Base-by-base conservation (phyloP, 1,284 basidiomycete genomes). In the Apiotrichum brassicae region DNA sequence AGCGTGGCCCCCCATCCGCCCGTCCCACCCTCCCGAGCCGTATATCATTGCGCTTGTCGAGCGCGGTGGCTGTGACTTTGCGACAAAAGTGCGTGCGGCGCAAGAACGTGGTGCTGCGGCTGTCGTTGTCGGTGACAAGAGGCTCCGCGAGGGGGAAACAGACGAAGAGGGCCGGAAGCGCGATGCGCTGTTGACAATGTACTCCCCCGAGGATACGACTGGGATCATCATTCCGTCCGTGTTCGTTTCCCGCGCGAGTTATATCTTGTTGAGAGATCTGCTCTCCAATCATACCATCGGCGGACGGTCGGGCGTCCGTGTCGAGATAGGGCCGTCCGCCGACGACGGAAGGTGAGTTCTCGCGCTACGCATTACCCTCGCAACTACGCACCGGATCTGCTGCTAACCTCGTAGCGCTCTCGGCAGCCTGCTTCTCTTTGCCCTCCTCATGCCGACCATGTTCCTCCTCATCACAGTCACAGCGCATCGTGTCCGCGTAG, bases 181-280 rank as follows among this genome's bases (percentile, higher is more conserved):
- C 16, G 85, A 88, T 62, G 79, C 80, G n/a, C 76, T 92, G 53
- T 80, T 92, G 36, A 91, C 87, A 54, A 92, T 93, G 89, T 91
- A 85, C 71, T 87, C 85, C 66, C 86, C 86, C 70, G 75, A 73
- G 41, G 75, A 76, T 46, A 76, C 76, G 7, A 59, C 60, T 6
- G 66, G 68, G 46, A 71, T 77, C 33, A 56, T 54, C 18, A 76
- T 78, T 30, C 75, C 76, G 0, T 71, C 69, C 19, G 66, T 73
- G 5, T 78, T 77, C 49, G 71, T 78, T 26, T 72, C 70, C 6
- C 61, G 75, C 12, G 67, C 71, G 0, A 68, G 66, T 20, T 77
- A 72, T 52, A 60, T 76, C 22, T 49, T 60, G n/a, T 58, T 78
- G 9, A 51, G 68, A n/a, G 70, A 74, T 51, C 35, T 72, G 43